Percentiles rank a stretch among this genome's conserved stretches.
These are phyloP conservation scores for Eucalyptus victrix DNA, from an alignment of 345 rosid genomes.

Conservation along the genomic window DNA sequence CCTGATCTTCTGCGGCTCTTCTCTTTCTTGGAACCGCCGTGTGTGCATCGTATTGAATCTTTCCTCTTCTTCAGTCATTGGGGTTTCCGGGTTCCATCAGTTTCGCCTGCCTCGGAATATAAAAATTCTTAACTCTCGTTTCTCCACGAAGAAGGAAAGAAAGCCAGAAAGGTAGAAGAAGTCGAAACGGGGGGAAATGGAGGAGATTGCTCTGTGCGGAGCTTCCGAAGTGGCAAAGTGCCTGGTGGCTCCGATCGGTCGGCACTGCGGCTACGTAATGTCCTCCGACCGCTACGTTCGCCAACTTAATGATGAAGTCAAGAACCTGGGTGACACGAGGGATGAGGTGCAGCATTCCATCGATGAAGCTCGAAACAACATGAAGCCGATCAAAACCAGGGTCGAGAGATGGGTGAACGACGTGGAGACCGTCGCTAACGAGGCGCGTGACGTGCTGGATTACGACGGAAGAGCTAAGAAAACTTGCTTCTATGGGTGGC, in stretches of 20 bases:
- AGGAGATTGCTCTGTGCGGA: background rate
- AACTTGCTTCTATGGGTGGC: too few species aligned
- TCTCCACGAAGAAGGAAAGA: background rate
- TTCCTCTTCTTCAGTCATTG: background rate
- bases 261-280: background rate
- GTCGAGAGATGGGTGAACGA: background rate
- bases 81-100: background rate
- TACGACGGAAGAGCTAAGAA: background rate
- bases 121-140: background rate
- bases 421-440: background rate
- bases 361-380: background rate
- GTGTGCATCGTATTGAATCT: background rate
- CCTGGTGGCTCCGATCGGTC: background rate
- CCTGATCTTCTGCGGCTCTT: background rate
- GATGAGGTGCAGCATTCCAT: fast-evolving
- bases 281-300: background rate
- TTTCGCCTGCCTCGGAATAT: background rate
- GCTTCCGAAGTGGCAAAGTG: background rate
- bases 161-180: background rate
- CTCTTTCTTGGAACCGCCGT: background rate
- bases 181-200: background rate
- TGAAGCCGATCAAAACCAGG: background rate
- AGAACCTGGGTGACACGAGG: fast-evolving
- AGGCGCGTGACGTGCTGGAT: background rate
- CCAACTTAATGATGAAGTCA: background rate